A percentile compares a stretch with the other conserved stretches of the same genome.
These are phyloP conservation scores for Penicillium daleae DNA, from an alignment of 495 filamentous ascomycete species.

Conservation along the genomic window DNA sequence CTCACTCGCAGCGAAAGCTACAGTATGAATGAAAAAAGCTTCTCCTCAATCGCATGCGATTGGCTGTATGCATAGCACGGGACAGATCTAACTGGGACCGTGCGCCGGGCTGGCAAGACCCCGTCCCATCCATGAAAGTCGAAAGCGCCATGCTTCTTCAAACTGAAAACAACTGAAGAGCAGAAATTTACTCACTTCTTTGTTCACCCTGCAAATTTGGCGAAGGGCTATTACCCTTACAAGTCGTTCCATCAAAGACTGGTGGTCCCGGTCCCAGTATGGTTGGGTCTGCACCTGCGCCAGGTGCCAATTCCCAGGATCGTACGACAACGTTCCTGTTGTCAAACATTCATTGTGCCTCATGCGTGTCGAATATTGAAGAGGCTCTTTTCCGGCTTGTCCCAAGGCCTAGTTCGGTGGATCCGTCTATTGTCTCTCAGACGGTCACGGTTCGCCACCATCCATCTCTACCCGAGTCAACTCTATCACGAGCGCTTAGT, in stretches of 20 bases:
- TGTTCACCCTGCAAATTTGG: background rate
- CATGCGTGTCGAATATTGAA: constrained; percentile 7
- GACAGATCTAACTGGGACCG: background rate
- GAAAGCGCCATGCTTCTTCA: background rate
- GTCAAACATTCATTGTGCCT: constrained; percentile 8
- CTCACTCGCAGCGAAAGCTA: no score
- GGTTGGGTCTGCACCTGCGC: background rate
- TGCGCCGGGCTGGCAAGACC: background rate
- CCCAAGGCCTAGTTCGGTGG: background rate
- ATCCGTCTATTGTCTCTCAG: constrained; percentile 1
- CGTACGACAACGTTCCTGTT: constrained; percentile 4
- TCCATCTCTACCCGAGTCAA: constrained; percentile 2
- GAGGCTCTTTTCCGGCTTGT: constrained; percentile 7
- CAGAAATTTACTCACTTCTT: background rate
- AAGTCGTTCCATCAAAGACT: background rate
- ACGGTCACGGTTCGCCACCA: constrained; percentile 8
- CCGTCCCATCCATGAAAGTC: background rate
- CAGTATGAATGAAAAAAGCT: background rate
- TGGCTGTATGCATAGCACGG: background rate
- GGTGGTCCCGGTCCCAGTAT: background rate
- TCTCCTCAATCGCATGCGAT: background rate
- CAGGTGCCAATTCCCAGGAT: background rate
- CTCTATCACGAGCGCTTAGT: background rate
- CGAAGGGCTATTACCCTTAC: background rate
- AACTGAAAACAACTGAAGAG: background rate